These are phyloP conservation scores for Puccinia brachypodii DNA, from an alignment of 1,284 basidiomycete genomes.

Conservation along the genomic window DNA sequence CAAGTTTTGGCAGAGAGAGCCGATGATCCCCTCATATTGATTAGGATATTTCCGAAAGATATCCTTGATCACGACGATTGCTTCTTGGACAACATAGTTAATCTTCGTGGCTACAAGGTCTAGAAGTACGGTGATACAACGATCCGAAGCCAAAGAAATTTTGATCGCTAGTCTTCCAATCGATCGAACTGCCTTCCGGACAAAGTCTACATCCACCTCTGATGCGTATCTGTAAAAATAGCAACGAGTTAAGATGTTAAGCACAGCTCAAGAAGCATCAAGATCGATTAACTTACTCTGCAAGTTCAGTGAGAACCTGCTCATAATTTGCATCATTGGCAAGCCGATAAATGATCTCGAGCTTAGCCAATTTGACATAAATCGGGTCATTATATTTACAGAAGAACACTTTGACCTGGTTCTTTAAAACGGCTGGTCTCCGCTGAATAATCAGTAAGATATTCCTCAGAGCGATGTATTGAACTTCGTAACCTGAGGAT, in stretches of 20 bases:
- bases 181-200: conserved; percentile 92
- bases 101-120: conserved; percentile 89
- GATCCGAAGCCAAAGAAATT: conserved; percentile 82
- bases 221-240: conserved; percentile 83
- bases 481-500: conserved; percentile 94
- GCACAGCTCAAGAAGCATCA: too few species aligned
- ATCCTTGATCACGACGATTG: conserved; percentile 95
- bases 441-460: conserved; percentile 96
- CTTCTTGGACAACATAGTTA: conserved; percentile 95
- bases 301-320: conserved; percentile 87
- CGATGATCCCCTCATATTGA: conserved; percentile 92
- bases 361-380: conserved; percentile 96
- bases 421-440: conserved; percentile 84
- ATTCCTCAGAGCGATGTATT: conserved; percentile 95
- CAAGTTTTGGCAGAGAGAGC: conserved; percentile 84
- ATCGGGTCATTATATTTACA: conserved; percentile 99
- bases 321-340: conserved; percentile 85
- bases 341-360: conserved; percentile 97
- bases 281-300: conserved; percentile 68
- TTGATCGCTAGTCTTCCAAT: conserved; percentile 97
- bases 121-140: conserved; percentile 83
- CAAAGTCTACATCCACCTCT: conserved; percentile 97
- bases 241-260: too few species aligned
- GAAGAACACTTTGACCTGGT: conserved; percentile 98
- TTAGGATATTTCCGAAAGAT: conserved; percentile 97